Percentiles rank a stretch among this genome's conserved stretches.
phyloP scores from a whole-genome alignment of 345 rosid species.

The Cardamine resedifolia region DNA sequence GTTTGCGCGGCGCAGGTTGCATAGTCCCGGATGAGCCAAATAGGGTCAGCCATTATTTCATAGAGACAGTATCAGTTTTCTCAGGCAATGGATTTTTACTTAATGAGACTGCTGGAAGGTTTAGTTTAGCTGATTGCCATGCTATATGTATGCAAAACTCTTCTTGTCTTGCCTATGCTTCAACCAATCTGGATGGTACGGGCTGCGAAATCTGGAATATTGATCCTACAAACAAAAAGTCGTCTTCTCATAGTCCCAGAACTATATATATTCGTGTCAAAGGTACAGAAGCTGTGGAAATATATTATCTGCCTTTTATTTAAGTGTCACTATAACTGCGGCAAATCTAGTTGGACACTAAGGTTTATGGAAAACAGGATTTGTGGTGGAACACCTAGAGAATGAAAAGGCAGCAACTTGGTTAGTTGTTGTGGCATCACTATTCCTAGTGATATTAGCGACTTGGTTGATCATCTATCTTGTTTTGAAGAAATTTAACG shows the following conservation, averaged over 20 bases:
- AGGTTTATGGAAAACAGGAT: slow-evolving; percentile 10
- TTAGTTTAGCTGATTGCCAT: slow-evolving; percentile 34
- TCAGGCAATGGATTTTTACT: slow-evolving; percentile 23
- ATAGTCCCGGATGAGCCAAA: not conserved
- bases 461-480: slow-evolving; percentile 24
- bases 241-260: slow-evolving; percentile 17
- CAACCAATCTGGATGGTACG: slow-evolving; percentile 34
- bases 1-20: not conserved
- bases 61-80: not conserved
- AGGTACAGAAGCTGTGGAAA: not conserved
- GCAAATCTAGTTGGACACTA: not conserved
- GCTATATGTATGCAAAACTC: slow-evolving; percentile 37
- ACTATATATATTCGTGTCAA: slow-evolving; percentile 10
- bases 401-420: slow-evolving; percentile 19
- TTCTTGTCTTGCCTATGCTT: slow-evolving; percentile 49
- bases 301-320: not conserved
- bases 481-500: slow-evolving; percentile 20
- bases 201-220: slow-evolving; percentile 46
- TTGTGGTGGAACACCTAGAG: not conserved
- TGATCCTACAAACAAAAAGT: slow-evolving; percentile 2
- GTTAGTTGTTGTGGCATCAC: slow-evolving; percentile 33
- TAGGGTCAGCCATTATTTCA: not conserved
- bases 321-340: not conserved
- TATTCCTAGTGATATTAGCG: slow-evolving; percentile 20
- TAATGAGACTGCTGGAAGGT: slow-evolving; percentile 21